Evolutionary conservation across 495 filamentous ascomycete species (phyloP), one percentile per base, ranked within the genome.

Genomic region (Margaritispora aquatica): DNA sequence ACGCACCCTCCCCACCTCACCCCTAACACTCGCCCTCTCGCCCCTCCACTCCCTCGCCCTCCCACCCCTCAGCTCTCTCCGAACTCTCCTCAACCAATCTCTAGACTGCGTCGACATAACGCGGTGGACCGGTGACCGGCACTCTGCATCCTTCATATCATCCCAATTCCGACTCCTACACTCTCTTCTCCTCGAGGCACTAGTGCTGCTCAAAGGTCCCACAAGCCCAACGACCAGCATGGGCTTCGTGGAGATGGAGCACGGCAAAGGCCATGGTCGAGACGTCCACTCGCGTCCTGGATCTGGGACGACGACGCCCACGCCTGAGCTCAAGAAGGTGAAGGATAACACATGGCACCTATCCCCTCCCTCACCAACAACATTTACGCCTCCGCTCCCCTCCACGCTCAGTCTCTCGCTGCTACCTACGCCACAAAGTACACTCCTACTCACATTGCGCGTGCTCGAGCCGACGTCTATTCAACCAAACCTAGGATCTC

Each of bases 41-140:
- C 75, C 65, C 69, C 73, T 73, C 76, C 79, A 71, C 72, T 86
- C 69, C 54, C 88, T 79, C 72, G 77, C 68, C 26, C 80, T 97
- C 52, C 75, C 79, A 23, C 84, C 91, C 51, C 77, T 97, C 23
- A 77, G 80, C n/a, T 75, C 80, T 50, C 80, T 93, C 26, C 80
- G 87, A 48, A 80, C 83, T 23, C 76, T 88, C n/a, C 85, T 97
- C 60, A 88, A 88, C 55, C 79, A 87, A 59, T 81, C 84, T 31
- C 80, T 96, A 53, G 89, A 92, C 68, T 79, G 93, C 58, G 81
- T 95, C 20, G 84, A 88, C 66, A 82, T 92, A 22, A 89, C 87
- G 56, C 81, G 83, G 21, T 87, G 73, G 86, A 85, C 31, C 77
- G 84, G 29, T 75, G 86, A 67, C 70, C 75, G 49, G 72, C 75